These are phyloP conservation scores for Pichia sp. DNA, from an alignment of 1,139 yeast genomes.

Conservation along the genomic window DNA sequence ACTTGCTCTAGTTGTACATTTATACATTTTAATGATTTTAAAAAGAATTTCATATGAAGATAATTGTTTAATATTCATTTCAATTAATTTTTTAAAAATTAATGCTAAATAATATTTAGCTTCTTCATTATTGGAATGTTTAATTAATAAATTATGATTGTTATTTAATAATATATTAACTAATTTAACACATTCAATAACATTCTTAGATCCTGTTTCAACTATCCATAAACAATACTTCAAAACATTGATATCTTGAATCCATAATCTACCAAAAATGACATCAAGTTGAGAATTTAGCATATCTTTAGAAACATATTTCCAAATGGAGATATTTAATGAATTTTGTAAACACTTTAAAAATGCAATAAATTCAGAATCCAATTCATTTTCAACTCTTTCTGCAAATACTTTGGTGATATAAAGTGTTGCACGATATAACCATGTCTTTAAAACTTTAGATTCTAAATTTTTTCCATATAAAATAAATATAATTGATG, in stretches of 20 bases:
- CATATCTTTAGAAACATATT: slow-evolving; percentile 40
- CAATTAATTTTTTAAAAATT: slow-evolving; percentile 40
- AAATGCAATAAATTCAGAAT: slow-evolving; percentile 24
- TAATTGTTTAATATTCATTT: slow-evolving; percentile 40
- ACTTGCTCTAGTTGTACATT: slow-evolving; percentile 54
- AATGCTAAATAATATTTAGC: slow-evolving; percentile 40
- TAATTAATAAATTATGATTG: slow-evolving; percentile 32
- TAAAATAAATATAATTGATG: slow-evolving; percentile 11
- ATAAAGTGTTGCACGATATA: slow-evolving; percentile 47
- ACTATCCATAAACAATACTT: slow-evolving; percentile 37
- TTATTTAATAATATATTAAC: slow-evolving; percentile 63
- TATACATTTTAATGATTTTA: slow-evolving; percentile 33
- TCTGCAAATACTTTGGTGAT: slow-evolving; percentile 64
- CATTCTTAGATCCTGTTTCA: slow-evolving; percentile 32
- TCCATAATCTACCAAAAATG: slow-evolving; percentile 46
- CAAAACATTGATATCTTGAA: slow-evolving; percentile 35
- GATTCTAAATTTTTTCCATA: background rate
- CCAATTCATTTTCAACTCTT: slow-evolving; percentile 22
- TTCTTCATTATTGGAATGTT: slow-evolving; percentile 21
- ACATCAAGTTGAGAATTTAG: slow-evolving; percentile 68
- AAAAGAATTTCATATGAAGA: slow-evolving; percentile 32
- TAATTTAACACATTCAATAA: slow-evolving; percentile 45
- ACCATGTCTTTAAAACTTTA: slow-evolving; percentile 32
- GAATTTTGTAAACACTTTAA: slow-evolving; percentile 30
- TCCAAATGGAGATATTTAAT: slow-evolving; percentile 37